Conservation (phyloP, 179 eudicot genomes). For the Drosera spatulata region DNA sequence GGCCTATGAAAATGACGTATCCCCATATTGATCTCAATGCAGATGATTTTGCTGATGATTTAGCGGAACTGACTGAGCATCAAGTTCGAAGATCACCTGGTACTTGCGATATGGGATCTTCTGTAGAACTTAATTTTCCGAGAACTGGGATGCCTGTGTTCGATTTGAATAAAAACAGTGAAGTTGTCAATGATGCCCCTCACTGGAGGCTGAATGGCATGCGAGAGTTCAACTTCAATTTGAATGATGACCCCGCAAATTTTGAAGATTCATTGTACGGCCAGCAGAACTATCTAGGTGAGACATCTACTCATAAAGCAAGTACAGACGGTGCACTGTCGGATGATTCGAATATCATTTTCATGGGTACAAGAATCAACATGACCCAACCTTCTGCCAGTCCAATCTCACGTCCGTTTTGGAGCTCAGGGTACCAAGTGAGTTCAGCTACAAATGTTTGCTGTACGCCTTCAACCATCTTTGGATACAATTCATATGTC, state of each 20-base stretch:
- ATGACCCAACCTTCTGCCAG: not conserved
- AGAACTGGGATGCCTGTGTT: constrained; percentile 37
- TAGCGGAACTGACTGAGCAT: constrained; percentile 15
- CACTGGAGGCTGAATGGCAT: constrained; percentile 57
- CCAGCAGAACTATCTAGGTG: constrained; percentile 19
- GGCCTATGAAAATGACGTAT: constrained; percentile 42
- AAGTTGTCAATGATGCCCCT: constrained; percentile 37
- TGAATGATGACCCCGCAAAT: constrained; percentile 57
- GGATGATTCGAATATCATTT: constrained; percentile 39
- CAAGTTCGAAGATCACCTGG: constrained; percentile 15
- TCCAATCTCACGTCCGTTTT: too few relatives aligned
- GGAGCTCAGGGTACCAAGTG: too few relatives aligned
- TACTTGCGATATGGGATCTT: constrained; percentile 44
- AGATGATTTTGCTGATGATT: constrained; percentile 41
- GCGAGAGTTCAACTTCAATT: constrained; percentile 59
- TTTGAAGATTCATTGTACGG: constrained; percentile 23
- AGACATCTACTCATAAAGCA: constrained; percentile 27
- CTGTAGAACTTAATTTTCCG: constrained; percentile 34
- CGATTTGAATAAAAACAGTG: constrained; percentile 62
- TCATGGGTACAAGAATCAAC: constrained; percentile 49
- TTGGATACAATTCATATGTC: too few relatives aligned
- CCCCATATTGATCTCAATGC: constrained; percentile 67
- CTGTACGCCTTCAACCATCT: too few relatives aligned
- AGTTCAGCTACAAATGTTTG: too few relatives aligned
- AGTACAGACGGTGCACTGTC: constrained; percentile 22